Evolutionary conservation across 306 rosid species (phyloP), one percentile per base, ranked within the genome.

Genomic region (Luffa acutangula): DNA sequence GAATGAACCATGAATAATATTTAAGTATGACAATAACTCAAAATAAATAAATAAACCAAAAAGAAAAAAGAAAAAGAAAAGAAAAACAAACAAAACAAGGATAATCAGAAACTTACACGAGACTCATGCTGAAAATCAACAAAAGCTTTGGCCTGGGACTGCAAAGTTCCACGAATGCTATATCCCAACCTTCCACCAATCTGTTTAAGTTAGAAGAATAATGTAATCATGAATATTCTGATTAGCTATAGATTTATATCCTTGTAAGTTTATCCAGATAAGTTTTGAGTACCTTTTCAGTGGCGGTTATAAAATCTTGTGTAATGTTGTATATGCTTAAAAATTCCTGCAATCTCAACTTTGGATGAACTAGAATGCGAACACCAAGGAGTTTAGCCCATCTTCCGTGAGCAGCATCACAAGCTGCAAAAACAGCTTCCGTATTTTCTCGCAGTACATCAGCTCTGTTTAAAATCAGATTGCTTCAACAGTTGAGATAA

Each of bases 361-460:
- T 96, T 15, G 99, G 99, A 89, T 96, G 99, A 72, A 96, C 93
- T 70, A 87, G 82, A 82, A 93, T 94, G 82, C 99, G 98, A 78
- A 96, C 99, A 71, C 99, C 99, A 70, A 96, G 97, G 81, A 96
- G 92, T 85, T 96, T 96, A 2, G 99, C 99, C 99, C 99, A 96
- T 89, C 99, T 90, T 85, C 99, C 99, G 83, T 96, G 99, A 81
- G 99, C 98, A 86, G 97, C 97, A 90, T 96, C 99, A 81, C 98
- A 96, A 65, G 99, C 99, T 78, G 99, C 99, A 89, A 96, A 92
- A 85, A 96, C 96, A 69, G 99, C 99, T 96, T 93, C 99, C 86
- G 99, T 92, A 87, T 96, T 96, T 90, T 96, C 99, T 84, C 99
- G 94, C 93, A 91, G 84, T 83, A 93, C 97, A 84, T 96, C 99